These are phyloP conservation scores for Russula brevipes DNA, from an alignment of 768 basidiomycete species.

Conservation along the genomic window DNA sequence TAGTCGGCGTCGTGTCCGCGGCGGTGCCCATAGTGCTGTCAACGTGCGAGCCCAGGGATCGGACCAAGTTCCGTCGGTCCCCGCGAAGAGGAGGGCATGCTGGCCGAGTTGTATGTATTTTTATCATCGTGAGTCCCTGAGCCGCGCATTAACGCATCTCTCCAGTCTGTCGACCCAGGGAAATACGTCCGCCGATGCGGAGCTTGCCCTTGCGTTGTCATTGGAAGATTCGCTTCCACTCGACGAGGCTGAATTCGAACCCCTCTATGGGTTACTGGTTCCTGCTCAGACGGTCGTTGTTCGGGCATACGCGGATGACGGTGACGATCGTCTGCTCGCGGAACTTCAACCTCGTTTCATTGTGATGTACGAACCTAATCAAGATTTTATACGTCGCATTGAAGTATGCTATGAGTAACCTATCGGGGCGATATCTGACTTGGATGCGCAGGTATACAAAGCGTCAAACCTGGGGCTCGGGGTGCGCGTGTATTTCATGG, in stretches of 20 bases:
- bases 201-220: constrained; percentile 30
- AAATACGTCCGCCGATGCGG: constrained; percentile 35
- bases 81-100: constrained; percentile 35
- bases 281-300: constrained; percentile 81
- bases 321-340: constrained; percentile 81
- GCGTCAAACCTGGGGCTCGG: constrained; percentile 76
- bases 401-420: constrained; percentile 51
- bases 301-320: constrained; percentile 85
- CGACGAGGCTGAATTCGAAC: constrained; percentile 53
- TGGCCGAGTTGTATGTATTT: constrained; percentile 34
- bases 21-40: constrained; percentile 47
- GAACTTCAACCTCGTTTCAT: constrained; percentile 90
- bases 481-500: constrained; percentile 90
- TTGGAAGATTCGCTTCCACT: constrained; percentile 14
- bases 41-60: constrained; percentile 12
- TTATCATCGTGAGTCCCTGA: neutral
- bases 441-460: constrained; percentile 66
- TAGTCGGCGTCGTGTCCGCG: constrained; percentile 69
- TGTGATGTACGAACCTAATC: constrained; percentile 92
- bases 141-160: neutral
- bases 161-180: constrained; percentile 18
- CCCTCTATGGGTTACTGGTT: constrained; percentile 70
- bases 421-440: neutral
- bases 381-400: constrained; percentile 86
- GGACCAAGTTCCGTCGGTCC: constrained; percentile 1